These are phyloP conservation scores for Teratosphaeria pseudoeucalypti DNA, from an alignment of 2,329 filamentous ascomycete genomes.

Conservation along the genomic window DNA sequence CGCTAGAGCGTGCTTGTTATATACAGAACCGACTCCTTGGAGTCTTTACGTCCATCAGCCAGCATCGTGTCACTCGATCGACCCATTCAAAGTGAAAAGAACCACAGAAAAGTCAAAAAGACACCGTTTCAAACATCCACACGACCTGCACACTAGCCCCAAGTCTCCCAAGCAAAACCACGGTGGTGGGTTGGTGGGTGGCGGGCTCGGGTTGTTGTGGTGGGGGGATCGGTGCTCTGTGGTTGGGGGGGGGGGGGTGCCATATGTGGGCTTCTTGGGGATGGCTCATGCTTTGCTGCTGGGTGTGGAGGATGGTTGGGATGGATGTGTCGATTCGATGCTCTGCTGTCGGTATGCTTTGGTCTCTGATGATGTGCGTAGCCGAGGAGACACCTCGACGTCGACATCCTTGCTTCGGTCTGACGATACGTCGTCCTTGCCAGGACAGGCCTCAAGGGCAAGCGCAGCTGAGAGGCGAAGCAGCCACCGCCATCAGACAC, in stretches of 20 bases:
- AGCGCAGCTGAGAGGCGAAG: neutral
- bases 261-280: neutral
- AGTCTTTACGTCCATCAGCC: too few relatives aligned
- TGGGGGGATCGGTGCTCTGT: too few relatives aligned
- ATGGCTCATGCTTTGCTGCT: neutral
- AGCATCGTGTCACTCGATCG: too few relatives aligned
- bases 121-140: neutral
- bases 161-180: too few relatives aligned
- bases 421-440: neutral
- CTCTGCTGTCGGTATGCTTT: neutral
- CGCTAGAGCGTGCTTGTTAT: too few relatives aligned
- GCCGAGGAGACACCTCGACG: neutral
- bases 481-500: neutral
- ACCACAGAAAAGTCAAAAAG: too few relatives aligned
- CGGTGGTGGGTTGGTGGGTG: neutral
- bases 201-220: too few relatives aligned
- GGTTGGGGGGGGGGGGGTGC: too few relatives aligned
- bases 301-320: neutral
- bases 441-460: neutral
- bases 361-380: neutral
- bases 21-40: too few relatives aligned
- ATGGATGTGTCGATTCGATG: neutral
- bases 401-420: neutral
- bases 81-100: too few relatives aligned
- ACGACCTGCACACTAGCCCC: neutral